Percentiles rank a stretch among this genome's conserved stretches.
phyloP scores from a whole-genome alignment of 208 protist genomes.

The Wallacemonas sp. region DNA sequence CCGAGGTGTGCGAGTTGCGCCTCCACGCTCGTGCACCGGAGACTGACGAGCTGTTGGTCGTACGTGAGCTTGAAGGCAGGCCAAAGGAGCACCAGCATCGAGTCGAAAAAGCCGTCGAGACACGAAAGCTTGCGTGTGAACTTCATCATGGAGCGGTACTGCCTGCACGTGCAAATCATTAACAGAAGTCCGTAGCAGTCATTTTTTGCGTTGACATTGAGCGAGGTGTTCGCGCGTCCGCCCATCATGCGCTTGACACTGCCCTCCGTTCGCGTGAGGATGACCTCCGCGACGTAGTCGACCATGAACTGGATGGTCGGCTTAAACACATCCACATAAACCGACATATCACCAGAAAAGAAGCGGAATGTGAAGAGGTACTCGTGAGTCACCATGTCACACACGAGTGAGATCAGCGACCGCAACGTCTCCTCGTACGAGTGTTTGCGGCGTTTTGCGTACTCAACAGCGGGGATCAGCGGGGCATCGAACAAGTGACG shows the following conservation, averaged over 20 bases:
- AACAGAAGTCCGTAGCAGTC: slow-evolving; percentile 79
- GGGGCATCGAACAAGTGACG: slow-evolving; percentile 42
- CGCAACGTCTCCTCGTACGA: slow-evolving; percentile 86
- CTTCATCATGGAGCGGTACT: slow-evolving; percentile 77
- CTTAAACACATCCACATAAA: slow-evolving; percentile 75
- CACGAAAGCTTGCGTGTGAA: slow-evolving; percentile 60
- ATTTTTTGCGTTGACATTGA: slow-evolving; percentile 49
- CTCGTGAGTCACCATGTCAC: slow-evolving; percentile 85
- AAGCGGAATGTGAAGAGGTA: slow-evolving; percentile 88
- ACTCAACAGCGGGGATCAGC: slow-evolving; percentile 74
- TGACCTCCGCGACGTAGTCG: slow-evolving; percentile 76
- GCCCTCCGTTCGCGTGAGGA: slow-evolving; percentile 46
- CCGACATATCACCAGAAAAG: slow-evolving; percentile 77
- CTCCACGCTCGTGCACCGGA: slow-evolving; percentile 28
- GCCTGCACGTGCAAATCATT: slow-evolving; percentile 75
- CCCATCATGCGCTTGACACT: slow-evolving; percentile 36
- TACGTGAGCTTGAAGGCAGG: slow-evolving; percentile 70
- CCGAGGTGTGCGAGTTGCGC: neutral
- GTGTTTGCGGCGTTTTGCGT: slow-evolving; percentile 41
- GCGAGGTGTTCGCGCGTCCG: slow-evolving; percentile 32
- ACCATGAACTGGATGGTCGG: slow-evolving; percentile 80
- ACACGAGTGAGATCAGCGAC: slow-evolving; percentile 61
- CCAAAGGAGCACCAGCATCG: slow-evolving; percentile 74
- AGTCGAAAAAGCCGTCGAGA: slow-evolving; percentile 82
- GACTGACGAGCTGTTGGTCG: slow-evolving; percentile 58